phyloP scores from a whole-genome alignment of 805 yeast genomes.

The Candida railenensis region DNA sequence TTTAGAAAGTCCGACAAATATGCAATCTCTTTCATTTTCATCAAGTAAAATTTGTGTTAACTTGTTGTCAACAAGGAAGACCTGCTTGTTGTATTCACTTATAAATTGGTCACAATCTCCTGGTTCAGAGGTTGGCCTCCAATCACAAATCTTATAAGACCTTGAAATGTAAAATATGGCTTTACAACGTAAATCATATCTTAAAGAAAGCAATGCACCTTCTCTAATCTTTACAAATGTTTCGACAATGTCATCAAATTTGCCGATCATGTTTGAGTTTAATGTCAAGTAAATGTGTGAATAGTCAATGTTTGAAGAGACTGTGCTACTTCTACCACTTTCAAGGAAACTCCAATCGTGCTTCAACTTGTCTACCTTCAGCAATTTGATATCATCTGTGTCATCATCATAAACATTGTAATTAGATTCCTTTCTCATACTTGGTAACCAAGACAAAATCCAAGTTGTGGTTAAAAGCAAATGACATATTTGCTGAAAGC shows the following conservation, averaged over 20 bases:
- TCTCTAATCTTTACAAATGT: conserved; percentile 35
- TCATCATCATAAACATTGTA: conserved; percentile 20
- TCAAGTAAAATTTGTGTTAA: conserved; percentile 35
- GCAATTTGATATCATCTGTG: conserved; percentile 13
- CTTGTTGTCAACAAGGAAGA: conserved; percentile 45
- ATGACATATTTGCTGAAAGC: conserved; percentile 51
- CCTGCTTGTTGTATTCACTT: conserved; percentile 48
- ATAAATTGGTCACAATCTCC: conserved; percentile 61
- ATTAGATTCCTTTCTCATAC: conserved; percentile 44
- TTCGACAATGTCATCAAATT: conserved; percentile 36
- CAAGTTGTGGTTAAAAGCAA: conserved; percentile 56
- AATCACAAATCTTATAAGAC: conserved; percentile 48
- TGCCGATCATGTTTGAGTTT: conserved; percentile 24
- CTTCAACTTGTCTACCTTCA: conserved; percentile 32
- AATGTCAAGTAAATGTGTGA: conserved; percentile 34
- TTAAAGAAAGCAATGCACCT: conserved; percentile 44
- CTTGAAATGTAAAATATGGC: conserved; percentile 51
- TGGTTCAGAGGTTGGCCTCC: conserved; percentile 51
- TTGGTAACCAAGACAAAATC: conserved; percentile 61
- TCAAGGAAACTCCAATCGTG: conserved; percentile 43
- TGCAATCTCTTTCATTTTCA: conserved; percentile 26
- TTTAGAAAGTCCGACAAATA: conserved; percentile 47
- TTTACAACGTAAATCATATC: conserved; percentile 58
- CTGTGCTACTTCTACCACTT: conserved; percentile 28
- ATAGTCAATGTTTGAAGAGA: conserved; percentile 17